A percentile compares a stretch with the other conserved stretches of the same genome.
These are phyloP conservation scores for Colletotrichum kahawae DNA, from an alignment of 2,329 filamentous ascomycete species.

Conservation along the genomic window DNA sequence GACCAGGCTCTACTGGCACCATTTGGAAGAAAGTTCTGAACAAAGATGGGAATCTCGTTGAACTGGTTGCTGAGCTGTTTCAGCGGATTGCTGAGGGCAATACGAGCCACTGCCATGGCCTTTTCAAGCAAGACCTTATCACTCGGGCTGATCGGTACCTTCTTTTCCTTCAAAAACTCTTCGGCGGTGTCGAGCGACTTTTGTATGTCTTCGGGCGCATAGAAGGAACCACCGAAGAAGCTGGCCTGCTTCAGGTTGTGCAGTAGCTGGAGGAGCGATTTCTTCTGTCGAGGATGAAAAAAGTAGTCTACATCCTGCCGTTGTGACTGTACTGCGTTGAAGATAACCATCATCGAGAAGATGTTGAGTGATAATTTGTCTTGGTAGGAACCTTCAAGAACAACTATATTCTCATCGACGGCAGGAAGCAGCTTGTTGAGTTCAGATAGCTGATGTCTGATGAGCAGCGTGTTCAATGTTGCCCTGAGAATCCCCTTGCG, in stretches of 20 bases:
- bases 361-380: slow-evolving; percentile 84
- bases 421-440: slow-evolving; percentile 73
- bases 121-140: slow-evolving; percentile 67
- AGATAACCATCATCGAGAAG: slow-evolving; percentile 82
- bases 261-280: slow-evolving; percentile 70
- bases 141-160: slow-evolving; percentile 60
- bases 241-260: slow-evolving; percentile 82
- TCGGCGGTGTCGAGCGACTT: slow-evolving; percentile 70
- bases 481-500: slow-evolving; percentile 67
- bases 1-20: slow-evolving; percentile 70
- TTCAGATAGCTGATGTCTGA: slow-evolving; percentile 79
- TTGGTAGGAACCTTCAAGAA: slow-evolving; percentile 82
- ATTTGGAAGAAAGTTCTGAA: slow-evolving; percentile 67
- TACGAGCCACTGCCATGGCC: slow-evolving; percentile 69
- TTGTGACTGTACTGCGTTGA: slow-evolving; percentile 89
- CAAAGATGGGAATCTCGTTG: slow-evolving; percentile 79
- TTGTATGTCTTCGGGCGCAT: slow-evolving; percentile 65
- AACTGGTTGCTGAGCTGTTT: slow-evolving; percentile 72
- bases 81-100: slow-evolving; percentile 62
- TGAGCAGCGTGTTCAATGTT: slow-evolving; percentile 78
- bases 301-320: slow-evolving; percentile 85
- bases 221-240: slow-evolving; percentile 85
- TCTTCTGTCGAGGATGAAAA: slow-evolving; percentile 78
- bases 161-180: slow-evolving; percentile 69
- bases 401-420: slow-evolving; percentile 73